Conservation (phyloP, 345 rosid genomes). For the Isatis tinctoria region DNA sequence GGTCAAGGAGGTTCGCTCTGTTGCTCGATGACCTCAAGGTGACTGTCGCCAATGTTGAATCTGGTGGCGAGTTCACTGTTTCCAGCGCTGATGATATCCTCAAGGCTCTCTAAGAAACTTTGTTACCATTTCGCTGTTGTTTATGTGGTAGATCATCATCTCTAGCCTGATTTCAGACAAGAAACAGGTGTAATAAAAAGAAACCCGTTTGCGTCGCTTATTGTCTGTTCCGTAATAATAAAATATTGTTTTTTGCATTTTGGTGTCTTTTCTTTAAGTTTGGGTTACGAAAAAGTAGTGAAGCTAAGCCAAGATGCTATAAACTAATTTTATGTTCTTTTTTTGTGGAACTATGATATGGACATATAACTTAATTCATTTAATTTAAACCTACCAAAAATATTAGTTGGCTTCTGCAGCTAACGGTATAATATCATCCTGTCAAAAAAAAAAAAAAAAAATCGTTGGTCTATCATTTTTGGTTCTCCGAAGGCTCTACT, state of each 20-base stretch:
- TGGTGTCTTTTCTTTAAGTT: not conserved
- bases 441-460: too few relatives aligned
- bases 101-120: slow-evolving; percentile 48
- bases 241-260: not conserved
- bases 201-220: not conserved
- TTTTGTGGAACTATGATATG: too few relatives aligned
- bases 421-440: too few relatives aligned
- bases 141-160: not conserved
- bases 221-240: not conserved
- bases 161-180: not conserved
- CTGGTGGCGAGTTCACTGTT: slow-evolving; percentile 86
- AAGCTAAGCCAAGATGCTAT: too few relatives aligned
- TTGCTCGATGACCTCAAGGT: slow-evolving; percentile 86
- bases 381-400: not conserved
- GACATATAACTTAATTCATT: too few relatives aligned
- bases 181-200: not conserved
- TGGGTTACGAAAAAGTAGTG: too few relatives aligned
- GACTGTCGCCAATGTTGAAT: slow-evolving; percentile 81
- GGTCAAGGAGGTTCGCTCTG: slow-evolving; percentile 84
- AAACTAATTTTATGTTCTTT: too few relatives aligned
- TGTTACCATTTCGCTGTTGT: not conserved
- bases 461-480: too few relatives aligned
- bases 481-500: too few relatives aligned
- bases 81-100: slow-evolving; percentile 89
- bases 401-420: too few relatives aligned